phyloP scores from a whole-genome alignment of 345 rosid genomes.

The Geranium rotundifolium region DNA sequence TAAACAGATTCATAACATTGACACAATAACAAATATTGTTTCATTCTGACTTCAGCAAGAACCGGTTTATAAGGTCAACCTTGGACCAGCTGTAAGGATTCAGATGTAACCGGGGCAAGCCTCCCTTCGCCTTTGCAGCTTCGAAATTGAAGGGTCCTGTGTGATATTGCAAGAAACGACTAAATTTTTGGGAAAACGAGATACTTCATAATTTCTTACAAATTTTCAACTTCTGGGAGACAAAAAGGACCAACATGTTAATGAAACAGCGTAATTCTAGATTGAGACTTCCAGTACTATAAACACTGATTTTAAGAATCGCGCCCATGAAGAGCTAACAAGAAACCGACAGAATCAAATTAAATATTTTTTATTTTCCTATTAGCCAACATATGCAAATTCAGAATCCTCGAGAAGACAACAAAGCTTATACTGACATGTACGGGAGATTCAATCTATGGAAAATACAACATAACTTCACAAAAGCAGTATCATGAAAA shows the following conservation, averaged over 20 bases:
- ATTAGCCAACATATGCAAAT: neutral
- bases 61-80: conserved; percentile 26
- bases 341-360: too few relatives aligned
- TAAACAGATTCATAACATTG: neutral
- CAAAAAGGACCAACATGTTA: too few relatives aligned
- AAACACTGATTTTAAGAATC: too few relatives aligned
- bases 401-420: neutral
- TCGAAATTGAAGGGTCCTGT: conserved; percentile 90
- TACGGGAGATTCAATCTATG: neutral
- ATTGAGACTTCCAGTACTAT: too few relatives aligned
- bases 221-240: too few relatives aligned
- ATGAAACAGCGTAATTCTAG: too few relatives aligned
- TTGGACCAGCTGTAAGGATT: conserved; percentile 90
- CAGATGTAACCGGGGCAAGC: conserved; percentile 45
- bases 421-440: neutral
- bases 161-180: neutral
- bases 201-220: too few relatives aligned
- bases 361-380: too few relatives aligned
- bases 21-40: neutral
- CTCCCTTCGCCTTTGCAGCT: conserved; percentile 16
- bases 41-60: neutral
- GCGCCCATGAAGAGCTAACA: too few relatives aligned
- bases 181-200: too few relatives aligned
- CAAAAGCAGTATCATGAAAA: neutral
- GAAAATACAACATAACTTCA: neutral